phyloP scores from a whole-genome alignment of 441 rosid species.

The Dalechampia spathulata region DNA sequence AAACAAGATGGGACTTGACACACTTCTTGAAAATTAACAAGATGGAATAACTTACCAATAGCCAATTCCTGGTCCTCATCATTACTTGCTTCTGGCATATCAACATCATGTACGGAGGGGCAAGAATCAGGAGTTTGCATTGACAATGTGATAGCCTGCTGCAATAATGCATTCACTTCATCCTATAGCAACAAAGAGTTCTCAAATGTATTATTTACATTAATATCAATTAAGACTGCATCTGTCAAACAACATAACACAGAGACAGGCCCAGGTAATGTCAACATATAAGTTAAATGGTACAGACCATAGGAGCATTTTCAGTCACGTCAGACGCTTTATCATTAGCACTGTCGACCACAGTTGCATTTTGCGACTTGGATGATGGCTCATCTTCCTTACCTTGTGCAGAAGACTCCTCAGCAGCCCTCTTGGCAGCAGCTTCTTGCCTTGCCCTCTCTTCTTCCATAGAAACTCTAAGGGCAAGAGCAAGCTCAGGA shows the following conservation, averaged over 20 bases:
- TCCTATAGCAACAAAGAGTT: slow-evolving; percentile 30
- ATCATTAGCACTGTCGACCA: slow-evolving; percentile 20
- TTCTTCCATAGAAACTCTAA: slow-evolving; percentile 88
- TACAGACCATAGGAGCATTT: slow-evolving; percentile 47
- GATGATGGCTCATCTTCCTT: slow-evolving; percentile 46
- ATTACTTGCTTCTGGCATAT: too few relatives aligned
- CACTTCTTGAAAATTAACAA: neutral
- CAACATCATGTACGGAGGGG: too few relatives aligned
- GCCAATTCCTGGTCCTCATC: too few relatives aligned
- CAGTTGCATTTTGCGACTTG: slow-evolving; percentile 37
- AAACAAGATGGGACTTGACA: neutral
- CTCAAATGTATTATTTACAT: neutral
- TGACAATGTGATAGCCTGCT: slow-evolving; percentile 62
- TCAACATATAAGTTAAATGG: neutral
- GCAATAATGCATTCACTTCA: slow-evolving; percentile 45
- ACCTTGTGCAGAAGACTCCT: slow-evolving; percentile 48
- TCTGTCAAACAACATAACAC: neutral
- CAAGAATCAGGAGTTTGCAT: slow-evolving; percentile 45
- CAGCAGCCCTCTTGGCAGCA: slow-evolving; percentile 74
- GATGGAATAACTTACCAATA: slow-evolving; percentile 30
- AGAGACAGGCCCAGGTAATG: neutral
- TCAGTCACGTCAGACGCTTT: slow-evolving; percentile 10
- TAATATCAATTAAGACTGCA: neutral
- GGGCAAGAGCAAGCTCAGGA: slow-evolving; percentile 88
- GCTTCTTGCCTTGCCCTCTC: slow-evolving; percentile 96